These are phyloP conservation scores for Cyamopsis tetragonoloba DNA, from an alignment of 306 rosid species.

Conservation along the genomic window DNA sequence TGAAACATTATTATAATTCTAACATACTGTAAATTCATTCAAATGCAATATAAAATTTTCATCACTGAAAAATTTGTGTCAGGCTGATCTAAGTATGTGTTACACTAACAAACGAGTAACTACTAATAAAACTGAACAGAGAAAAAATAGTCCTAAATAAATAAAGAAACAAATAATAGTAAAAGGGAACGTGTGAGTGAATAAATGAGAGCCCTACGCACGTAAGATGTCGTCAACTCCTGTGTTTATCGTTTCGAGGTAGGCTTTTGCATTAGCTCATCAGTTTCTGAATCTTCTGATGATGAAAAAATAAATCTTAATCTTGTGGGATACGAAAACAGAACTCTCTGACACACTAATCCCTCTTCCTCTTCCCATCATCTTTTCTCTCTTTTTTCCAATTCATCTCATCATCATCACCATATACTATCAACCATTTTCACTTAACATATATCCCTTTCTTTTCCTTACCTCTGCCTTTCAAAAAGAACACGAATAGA, in stretches of 20 bases:
- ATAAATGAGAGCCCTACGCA: conserved; percentile 25
- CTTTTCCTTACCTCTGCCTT: background rate
- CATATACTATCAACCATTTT: conserved; percentile 10
- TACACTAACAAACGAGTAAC: conserved; percentile 12
- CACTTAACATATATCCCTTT: conserved; percentile 1
- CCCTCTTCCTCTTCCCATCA: conserved; percentile 1
- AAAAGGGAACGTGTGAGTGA: background rate
- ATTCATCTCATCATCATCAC: background rate
- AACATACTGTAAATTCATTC: no score
- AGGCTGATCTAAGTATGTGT: no score
- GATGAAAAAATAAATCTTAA: conserved; percentile 35
- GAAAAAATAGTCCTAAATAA: no score
- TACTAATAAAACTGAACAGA: background rate
- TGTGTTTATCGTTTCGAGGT: conserved; percentile 39
- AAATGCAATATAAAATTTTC: background rate
- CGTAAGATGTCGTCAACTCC: conserved; percentile 8
- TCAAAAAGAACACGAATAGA: background rate
- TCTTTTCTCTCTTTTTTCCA: conserved; percentile 25
- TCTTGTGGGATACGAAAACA: conserved; percentile 68
- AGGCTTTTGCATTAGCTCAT: conserved; percentile 23
- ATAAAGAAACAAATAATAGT: no score
- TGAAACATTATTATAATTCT: no score
- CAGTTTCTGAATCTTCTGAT: conserved; percentile 39
- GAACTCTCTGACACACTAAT: conserved; percentile 37
- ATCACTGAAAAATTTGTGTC: conserved; percentile 35